Conservation (phyloP, 108 stramenopile genomes). For the Cyclotella choctawhatcheeana region DNA sequence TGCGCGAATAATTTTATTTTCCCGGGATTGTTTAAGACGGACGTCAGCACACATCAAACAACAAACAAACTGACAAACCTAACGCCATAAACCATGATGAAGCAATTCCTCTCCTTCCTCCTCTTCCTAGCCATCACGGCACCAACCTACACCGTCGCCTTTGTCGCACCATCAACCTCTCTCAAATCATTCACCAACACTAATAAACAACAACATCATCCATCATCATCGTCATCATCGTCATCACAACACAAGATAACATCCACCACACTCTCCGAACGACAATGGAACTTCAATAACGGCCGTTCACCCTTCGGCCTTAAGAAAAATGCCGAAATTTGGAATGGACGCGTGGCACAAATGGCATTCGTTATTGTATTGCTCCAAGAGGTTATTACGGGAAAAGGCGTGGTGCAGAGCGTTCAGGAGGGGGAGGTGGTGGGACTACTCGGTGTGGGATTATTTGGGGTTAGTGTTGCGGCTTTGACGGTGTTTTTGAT, state of each 20-base stretch:
- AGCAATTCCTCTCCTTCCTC: slow-evolving; percentile 5
- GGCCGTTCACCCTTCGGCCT: slow-evolving; percentile 86
- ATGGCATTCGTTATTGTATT: slow-evolving; percentile 84
- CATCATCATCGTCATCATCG: background rate
- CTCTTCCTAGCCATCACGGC: background rate
- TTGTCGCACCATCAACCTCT: background rate
- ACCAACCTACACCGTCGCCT: background rate
- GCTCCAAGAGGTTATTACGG: slow-evolving; percentile 80
- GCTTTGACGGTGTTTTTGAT: slow-evolving; percentile 80
- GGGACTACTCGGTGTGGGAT: slow-evolving; percentile 51
- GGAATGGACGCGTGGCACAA: slow-evolving; percentile 92
- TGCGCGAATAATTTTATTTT: no score
- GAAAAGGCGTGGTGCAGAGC: slow-evolving; percentile 79
- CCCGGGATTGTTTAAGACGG: no score
- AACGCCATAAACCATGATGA: background rate
- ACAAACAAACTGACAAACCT: no score
- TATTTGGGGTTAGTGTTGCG: slow-evolving; percentile 48
- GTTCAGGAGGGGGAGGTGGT: slow-evolving; percentile 77
- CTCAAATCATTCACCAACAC: background rate
- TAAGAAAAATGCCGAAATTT: slow-evolving; percentile 91
- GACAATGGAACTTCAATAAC: slow-evolving; percentile 91
- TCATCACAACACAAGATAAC: slow-evolving; percentile 19
- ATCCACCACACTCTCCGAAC: slow-evolving; percentile 59
- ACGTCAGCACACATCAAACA: no score
- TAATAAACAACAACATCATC: background rate